Percentiles rank a stretch among this genome's conserved stretches.
Evolutionary conservation across 2,329 filamentous ascomycete genomes (phyloP).

Genomic region (Cytospora leucostoma): DNA sequence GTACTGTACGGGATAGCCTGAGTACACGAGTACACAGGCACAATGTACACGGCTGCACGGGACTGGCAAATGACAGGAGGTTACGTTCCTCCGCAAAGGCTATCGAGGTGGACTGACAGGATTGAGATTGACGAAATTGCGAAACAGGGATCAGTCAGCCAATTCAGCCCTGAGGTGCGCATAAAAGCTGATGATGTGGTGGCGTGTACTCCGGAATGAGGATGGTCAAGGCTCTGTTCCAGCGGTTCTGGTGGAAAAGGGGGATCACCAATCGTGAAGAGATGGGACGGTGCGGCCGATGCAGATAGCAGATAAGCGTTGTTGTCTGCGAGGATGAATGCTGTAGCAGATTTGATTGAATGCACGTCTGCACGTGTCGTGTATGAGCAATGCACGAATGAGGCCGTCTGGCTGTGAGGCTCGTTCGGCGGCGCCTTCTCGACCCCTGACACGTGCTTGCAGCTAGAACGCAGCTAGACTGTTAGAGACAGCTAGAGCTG

Average conservation of each 20-base stretch:
- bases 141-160: not conserved
- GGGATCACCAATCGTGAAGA: not conserved
- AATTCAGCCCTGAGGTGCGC: not conserved
- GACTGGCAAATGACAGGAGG: slow-evolving; percentile 19
- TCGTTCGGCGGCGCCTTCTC: not conserved
- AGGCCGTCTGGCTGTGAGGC: too few relatives aligned
- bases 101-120: slow-evolving; percentile 17
- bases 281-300: not conserved
- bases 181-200: slow-evolving; percentile 12
- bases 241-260: not conserved
- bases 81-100: slow-evolving; percentile 16
- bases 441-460: not conserved
- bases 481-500: too few relatives aligned
- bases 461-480: not conserved
- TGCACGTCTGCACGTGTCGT: not conserved
- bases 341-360: not conserved
- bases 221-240: not conserved
- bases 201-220: not conserved
- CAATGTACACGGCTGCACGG: not conserved
- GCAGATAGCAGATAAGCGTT: not conserved
- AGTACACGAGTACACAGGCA: not conserved
- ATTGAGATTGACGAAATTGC: slow-evolving; percentile 18
- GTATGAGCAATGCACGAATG: too few relatives aligned
- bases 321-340: not conserved
- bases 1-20: not conserved